Conservation (phyloP, 192 early-diverging fungal genomes). For the Backusella parvicylindrica region DNA sequence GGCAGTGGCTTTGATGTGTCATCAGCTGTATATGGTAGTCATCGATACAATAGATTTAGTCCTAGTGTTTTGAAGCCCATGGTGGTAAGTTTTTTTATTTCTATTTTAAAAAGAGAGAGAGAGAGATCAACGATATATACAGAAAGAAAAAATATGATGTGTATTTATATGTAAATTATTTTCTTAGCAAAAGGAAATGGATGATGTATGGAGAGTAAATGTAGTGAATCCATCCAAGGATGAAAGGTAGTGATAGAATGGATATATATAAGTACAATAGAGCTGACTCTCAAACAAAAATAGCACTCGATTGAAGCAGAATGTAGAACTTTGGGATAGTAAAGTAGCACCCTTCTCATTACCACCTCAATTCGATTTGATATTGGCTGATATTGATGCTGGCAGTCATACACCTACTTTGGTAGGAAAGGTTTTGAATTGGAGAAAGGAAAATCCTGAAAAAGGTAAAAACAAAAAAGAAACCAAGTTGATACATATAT, state of each 20-base stretch:
- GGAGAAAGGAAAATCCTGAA: conserved; percentile 69
- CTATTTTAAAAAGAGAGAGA: background rate
- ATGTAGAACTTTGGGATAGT: conserved; percentile 60
- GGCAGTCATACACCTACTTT: conserved; percentile 94
- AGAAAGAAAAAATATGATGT: background rate
- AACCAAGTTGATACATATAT: no score
- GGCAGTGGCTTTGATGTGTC: conserved; percentile 97
- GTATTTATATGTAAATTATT: background rate
- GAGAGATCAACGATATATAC: no score
- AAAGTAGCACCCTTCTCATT: conserved; percentile 58
- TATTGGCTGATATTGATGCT: conserved; percentile 90
- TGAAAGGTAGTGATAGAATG: conserved; percentile 15
- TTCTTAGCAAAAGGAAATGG: conserved; percentile 26
- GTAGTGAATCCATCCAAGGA: conserved; percentile 1
- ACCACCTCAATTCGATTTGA: conserved; percentile 69
- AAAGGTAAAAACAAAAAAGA: conserved; percentile 51
- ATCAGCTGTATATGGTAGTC: conserved; percentile 88
- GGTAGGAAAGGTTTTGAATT: conserved; percentile 81
- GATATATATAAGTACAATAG: background rate
- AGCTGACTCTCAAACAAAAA: background rate
- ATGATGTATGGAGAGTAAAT: background rate
- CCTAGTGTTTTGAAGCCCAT: conserved; percentile 58
- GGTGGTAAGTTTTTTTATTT: conserved; percentile 43
- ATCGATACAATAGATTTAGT: conserved; percentile 81
- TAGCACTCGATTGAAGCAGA: background rate